Base-by-base conservation (phyloP, 805 yeast species). In the Candida quercuum region DNA sequence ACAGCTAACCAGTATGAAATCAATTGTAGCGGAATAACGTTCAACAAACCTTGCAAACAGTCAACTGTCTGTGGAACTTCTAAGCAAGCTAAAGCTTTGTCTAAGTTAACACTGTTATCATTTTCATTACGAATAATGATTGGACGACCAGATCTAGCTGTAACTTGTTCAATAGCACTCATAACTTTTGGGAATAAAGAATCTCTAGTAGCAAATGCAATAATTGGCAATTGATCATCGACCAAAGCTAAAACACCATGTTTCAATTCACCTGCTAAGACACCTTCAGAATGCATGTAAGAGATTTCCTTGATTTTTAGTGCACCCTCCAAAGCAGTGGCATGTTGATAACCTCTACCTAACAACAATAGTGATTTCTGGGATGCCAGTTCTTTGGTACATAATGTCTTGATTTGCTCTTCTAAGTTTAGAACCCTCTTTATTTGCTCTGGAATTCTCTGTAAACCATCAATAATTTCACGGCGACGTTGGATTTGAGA, bases 251-350 rank as follows among this genome's bases (percentile, higher is more conserved):
- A 76, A 23, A 87, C 96, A 67, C 99, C 99, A 60, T 93, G 99
- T 65, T 93, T 93, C 66, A 93, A 78, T 67, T 93, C 99, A 63
- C 99, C 99, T 17, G 99, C 99, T 48, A 93, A 78, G 37, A 93
- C 96, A 71, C 99, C 99, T 69, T 93, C 99, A 16, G 97, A 87
- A 63, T 93, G 99, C 87, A 93, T 93, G 64, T 93, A 93, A 3
- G 98, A 91, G 46, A 93, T 93, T 66, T 93, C 99, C 69, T 93
- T 93, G 61, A 93, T 91, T 69, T 93, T 93, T 57, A 93, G 76
- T 11, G 99, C 99, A 60, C 99, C 99, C 68, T 93, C 99, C 54
- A 93, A 73, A 18, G 99, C 98, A 46, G 96, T 81, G 12, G 99
- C 99, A 63, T 74, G 82, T 68, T 93, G 99, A 67, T 86, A 89